A percentile compares a stretch with the other conserved stretches of the same genome.
phyloP scores from a whole-genome alignment of 192 early-diverging fungal species.

The Helicostylum pulchrum region DNA sequence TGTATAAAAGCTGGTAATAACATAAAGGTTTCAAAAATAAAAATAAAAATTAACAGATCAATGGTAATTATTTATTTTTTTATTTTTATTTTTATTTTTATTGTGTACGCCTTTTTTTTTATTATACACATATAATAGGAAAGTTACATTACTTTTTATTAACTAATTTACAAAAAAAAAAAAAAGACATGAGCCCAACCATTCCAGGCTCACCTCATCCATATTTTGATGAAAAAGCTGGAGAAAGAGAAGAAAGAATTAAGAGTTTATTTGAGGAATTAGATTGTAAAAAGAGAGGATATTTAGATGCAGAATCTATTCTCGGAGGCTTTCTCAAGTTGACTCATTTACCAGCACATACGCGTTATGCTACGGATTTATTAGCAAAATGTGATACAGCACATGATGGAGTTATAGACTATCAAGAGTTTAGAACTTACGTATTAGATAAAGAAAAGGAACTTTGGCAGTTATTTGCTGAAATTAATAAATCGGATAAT shows the following conservation, averaged over 20 bases:
- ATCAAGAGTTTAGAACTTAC: conserved; percentile 59
- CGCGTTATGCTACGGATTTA: conserved; percentile 43
- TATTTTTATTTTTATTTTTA: too few relatives aligned
- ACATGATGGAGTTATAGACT: conserved; percentile 41
- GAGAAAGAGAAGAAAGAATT: conserved; percentile 35
- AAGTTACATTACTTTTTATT: too few relatives aligned
- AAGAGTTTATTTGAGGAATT: conserved; percentile 38
- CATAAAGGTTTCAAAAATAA: too few relatives aligned
- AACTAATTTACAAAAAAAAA: too few relatives aligned
- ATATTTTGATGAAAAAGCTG: conserved; percentile 34
- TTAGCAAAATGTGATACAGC: conserved; percentile 39
- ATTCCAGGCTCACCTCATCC: conserved; percentile 24
- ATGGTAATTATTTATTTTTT: too few relatives aligned
- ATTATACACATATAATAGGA: too few relatives aligned
- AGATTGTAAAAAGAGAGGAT: conserved; percentile 26
- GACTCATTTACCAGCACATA: conserved; percentile 42
- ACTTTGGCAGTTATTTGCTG: conserved; percentile 57
- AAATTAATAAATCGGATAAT: conserved; percentile 62
- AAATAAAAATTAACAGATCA: too few relatives aligned
- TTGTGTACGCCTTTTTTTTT: too few relatives aligned
- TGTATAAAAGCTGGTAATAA: too few relatives aligned
- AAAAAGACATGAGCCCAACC: background rate
- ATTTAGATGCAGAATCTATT: conserved; percentile 38
- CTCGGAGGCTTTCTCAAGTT: conserved; percentile 34
- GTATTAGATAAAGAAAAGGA: conserved; percentile 65